Conservation (phyloP, 2,329 filamentous ascomycete genomes). For the Colletotrichum liriopes region DNA sequence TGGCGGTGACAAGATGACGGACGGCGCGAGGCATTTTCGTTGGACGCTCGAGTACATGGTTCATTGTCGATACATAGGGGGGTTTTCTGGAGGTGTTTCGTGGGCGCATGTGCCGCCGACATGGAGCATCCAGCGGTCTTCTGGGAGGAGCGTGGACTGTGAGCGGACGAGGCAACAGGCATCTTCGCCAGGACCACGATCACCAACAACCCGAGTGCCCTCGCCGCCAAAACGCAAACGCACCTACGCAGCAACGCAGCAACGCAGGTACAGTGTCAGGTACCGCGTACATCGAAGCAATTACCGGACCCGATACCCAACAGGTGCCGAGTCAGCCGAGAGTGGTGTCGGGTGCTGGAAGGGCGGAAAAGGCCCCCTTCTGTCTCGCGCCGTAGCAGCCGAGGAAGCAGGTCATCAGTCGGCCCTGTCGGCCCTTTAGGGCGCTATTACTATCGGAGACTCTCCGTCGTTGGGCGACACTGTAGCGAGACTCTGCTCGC, state of each 20-base stretch:
- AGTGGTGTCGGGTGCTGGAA: constrained; percentile 11
- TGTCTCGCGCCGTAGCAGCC: constrained; percentile 25
- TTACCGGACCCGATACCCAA: neutral
- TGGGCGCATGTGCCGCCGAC: constrained; percentile 9
- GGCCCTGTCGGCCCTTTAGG: constrained; percentile 31
- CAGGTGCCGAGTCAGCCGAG: constrained; percentile 29
- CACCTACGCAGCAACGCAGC: neutral
- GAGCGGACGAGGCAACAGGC: neutral
- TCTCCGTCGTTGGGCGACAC: constrained; percentile 17
- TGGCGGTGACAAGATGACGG: constrained; percentile 28
- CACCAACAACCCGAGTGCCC: neutral
- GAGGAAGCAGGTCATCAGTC: constrained; percentile 16
- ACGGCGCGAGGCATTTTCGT: constrained; percentile 20
- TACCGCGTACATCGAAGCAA: neutral
- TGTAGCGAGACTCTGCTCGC: constrained; percentile 13
- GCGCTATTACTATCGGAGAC: constrained; percentile 32
- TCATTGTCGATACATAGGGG: neutral
- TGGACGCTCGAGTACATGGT: neutral
- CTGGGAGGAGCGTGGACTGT: neutral
- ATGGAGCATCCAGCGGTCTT: neutral
- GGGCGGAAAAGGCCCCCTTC: constrained; percentile 18
- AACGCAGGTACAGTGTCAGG: neutral
- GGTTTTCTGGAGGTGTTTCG: neutral
- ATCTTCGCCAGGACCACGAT: neutral
- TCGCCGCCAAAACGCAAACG: neutral